A percentile compares a stretch with the other conserved stretches of the same genome.
phyloP scores from a whole-genome alignment of 108 stramenopile genomes.

The Craspedostauros australis region DNA sequence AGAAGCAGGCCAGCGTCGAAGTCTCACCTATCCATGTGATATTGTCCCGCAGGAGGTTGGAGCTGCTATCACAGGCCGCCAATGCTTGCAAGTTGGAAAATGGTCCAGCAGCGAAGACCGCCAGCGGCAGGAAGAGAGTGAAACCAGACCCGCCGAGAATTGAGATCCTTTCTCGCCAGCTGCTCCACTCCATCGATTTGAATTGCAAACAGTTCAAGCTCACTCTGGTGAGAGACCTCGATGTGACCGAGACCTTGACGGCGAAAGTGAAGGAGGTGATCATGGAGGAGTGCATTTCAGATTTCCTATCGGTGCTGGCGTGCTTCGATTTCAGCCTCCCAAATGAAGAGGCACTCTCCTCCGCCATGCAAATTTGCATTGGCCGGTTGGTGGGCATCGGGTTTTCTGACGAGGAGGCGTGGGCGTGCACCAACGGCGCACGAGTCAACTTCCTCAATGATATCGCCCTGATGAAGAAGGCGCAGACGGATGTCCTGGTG shows the following conservation, averaged over 20 bases:
- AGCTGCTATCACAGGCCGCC: conserved; percentile 7
- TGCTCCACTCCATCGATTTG: conserved; percentile 25
- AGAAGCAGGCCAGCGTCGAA: conserved; percentile 25
- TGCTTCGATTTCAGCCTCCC: conserved; percentile 57
- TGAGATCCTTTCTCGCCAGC: conserved; percentile 29
- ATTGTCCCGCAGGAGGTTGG: conserved; percentile 26
- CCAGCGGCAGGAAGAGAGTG: no score
- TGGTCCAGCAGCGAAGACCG: no score
- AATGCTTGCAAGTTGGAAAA: not conserved
- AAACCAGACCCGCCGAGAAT: conserved; percentile 33
- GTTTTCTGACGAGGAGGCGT: conserved; percentile 38
- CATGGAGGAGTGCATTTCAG: conserved; percentile 40
- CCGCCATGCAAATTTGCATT: conserved; percentile 49
- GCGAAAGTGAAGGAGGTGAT: conserved; percentile 16
- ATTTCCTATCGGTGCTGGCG: conserved; percentile 44
- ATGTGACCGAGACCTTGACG: conserved; percentile 2
- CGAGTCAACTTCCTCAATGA: conserved; percentile 43
- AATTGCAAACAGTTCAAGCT: conserved; percentile 16
- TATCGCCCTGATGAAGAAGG: conserved; percentile 28
- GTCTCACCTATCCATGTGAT: conserved; percentile 32
- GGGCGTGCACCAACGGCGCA: conserved; percentile 38
- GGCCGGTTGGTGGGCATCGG: conserved; percentile 50
- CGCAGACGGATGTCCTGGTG: conserved; percentile 15
- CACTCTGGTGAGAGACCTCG: conserved; percentile 18
- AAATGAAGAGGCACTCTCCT: conserved; percentile 48